These are phyloP conservation scores for Fusarium begoniae DNA, from an alignment of 2,329 filamentous ascomycete genomes.

Conservation along the genomic window DNA sequence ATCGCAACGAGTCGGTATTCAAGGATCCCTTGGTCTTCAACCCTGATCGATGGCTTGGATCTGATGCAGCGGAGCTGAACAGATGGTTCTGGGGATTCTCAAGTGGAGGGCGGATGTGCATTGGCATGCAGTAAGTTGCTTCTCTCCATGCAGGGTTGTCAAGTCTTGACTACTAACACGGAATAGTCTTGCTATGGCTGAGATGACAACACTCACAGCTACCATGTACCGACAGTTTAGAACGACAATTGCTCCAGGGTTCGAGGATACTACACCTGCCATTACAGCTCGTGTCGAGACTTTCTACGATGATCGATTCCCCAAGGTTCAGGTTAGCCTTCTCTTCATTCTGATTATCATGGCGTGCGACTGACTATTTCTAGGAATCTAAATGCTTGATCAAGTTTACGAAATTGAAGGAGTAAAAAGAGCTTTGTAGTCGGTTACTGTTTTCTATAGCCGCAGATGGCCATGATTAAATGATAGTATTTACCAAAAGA, in stretches of 20 bases:
- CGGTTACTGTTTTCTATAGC: neutral
- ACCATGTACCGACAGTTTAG: conserved; percentile 29
- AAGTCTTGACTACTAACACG: neutral
- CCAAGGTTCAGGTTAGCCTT: conserved; percentile 11
- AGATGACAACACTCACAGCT: conserved; percentile 34
- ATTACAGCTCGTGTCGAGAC: conserved; percentile 37
- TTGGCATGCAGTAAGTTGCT: conserved; percentile 38
- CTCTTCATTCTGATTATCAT: fast-evolving
- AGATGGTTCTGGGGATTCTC: conserved; percentile 41
- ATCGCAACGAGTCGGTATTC: conserved; percentile 40
- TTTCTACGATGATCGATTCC: conserved; percentile 35
- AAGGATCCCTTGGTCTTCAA: conserved; percentile 37
- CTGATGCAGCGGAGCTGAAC: conserved; percentile 27
- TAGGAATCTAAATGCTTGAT: conserved; percentile 34
- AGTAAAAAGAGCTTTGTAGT: neutral
- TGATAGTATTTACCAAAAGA: neutral
- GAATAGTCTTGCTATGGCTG: conserved; percentile 31
- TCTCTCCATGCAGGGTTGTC: fast-evolving
- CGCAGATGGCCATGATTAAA: neutral
- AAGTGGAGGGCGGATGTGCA: conserved; percentile 37
- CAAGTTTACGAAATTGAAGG: conserved; percentile 17
- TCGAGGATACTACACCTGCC: conserved; percentile 18
- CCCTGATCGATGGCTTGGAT: conserved; percentile 41
- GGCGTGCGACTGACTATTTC: fast-evolving
- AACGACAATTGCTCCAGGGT: conserved; percentile 21